Base-by-base conservation (phyloP, 495 filamentous ascomycete species). In the Aspergillus heteromorphus region DNA sequence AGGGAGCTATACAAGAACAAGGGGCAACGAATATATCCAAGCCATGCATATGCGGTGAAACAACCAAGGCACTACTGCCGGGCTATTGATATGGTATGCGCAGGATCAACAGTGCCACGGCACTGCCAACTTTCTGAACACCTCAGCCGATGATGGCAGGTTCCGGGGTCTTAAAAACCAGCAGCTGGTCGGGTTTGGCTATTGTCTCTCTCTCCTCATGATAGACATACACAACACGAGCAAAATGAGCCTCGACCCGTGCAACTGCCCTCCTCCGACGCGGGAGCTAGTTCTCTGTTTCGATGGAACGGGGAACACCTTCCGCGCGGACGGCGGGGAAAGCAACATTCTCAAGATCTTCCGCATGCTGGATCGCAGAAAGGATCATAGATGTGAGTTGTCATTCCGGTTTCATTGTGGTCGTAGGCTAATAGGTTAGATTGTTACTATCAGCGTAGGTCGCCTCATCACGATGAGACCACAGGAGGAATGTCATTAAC, bases 291-390 rank as follows among this genome's bases (percentile, higher is more conserved):
- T 73, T 11, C 57, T 73, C 18, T 73, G 70, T 49, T 73, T 73
- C 51, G 70, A 73, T 55, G 70, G 70, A 23, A 73, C 70, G 5
- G 68, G 66, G 8, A 70, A 73, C 23, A 59, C 55, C 10, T 71
- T 68, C 38, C 48, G 50, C 0, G 65, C 57, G 1, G 62, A 66
- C 40, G 45, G 53, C 9, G 34, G 40, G 0, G 66, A 70, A 40
- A 69, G 68, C 27, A 73, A 73, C 30, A 65, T 71, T 29, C 58
- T 73, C 11, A 73, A 73, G 53, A 58, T 73, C 3, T 68, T 63
- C 23, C 52, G 59, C 0, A 49, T 66, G 55, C 48, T 69, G 7
- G 63, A 72, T 34, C 56, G 69, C 5, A 57, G 29, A 14, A 51
- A 56, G 20, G 52, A 53, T 0, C 42, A 62, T 41, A 36, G 56